Evolutionary conservation across 2,329 filamentous ascomycete species (phyloP).

Genomic region (Phoma sp.): DNA sequence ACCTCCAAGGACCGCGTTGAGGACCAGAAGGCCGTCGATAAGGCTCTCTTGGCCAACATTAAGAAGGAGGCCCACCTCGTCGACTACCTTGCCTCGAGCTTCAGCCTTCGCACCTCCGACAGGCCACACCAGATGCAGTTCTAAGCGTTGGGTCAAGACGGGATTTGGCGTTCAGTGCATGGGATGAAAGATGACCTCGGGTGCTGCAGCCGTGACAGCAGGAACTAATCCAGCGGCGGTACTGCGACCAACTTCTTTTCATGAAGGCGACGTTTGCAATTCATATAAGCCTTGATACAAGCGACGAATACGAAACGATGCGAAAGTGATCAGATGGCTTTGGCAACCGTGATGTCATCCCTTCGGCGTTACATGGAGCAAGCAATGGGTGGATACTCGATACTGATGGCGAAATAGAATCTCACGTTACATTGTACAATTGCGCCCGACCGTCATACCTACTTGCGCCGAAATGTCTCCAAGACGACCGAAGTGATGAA

Average conservation of each 20-base stretch:
- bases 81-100: conserved; percentile 93
- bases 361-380: conserved; percentile 36
- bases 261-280: conserved; percentile 51
- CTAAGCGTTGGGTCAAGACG: conserved; percentile 63
- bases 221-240: conserved; percentile 43
- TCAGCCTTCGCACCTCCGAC: conserved; percentile 99
- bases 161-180: conserved; percentile 51
- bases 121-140: conserved; percentile 99
- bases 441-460: conserved; percentile 25
- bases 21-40: conserved; percentile 99
- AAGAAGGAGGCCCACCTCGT: conserved; percentile 97
- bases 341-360: conserved; percentile 45
- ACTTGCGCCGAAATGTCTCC: conserved; percentile 13
- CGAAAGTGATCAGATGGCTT: conserved; percentile 47
- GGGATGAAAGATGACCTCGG: conserved; percentile 52
- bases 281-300: conserved; percentile 52
- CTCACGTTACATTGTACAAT: conserved; percentile 27
- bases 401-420: conserved; percentile 44
- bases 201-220: conserved; percentile 52
- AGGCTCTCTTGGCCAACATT: conserved; percentile 91
- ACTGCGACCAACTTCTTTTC: conserved; percentile 47
- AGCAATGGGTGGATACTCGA: conserved; percentile 29
- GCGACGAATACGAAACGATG: conserved; percentile 52
- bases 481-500: conserved; percentile 3
- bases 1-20: conserved; percentile 87